Evolutionary conservation across 2,329 filamentous ascomycete genomes (phyloP).

Genomic region (Fusarium penzigii): DNA sequence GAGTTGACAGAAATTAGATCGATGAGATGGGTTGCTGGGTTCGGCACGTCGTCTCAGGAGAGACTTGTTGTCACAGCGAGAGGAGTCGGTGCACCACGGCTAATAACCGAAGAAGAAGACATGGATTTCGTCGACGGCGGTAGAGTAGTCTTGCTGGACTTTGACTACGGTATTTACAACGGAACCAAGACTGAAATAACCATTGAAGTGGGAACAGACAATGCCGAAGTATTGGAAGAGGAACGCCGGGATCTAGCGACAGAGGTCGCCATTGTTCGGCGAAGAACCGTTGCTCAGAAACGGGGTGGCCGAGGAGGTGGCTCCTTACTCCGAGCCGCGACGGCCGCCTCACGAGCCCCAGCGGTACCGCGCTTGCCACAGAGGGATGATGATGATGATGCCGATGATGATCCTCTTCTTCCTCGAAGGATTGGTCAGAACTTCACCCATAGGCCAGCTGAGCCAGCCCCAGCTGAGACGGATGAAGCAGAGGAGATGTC

Average conservation of each 20-base stretch:
- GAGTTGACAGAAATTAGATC: slow-evolving; percentile 67
- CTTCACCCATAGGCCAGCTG: slow-evolving; percentile 17
- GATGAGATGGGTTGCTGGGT: slow-evolving; percentile 70
- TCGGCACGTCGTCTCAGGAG: slow-evolving; percentile 51
- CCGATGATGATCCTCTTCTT: slow-evolving; percentile 53
- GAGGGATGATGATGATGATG: slow-evolving; percentile 31
- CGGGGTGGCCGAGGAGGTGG: slow-evolving; percentile 46
- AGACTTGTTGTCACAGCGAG: slow-evolving; percentile 71
- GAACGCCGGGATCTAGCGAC: slow-evolving; percentile 73
- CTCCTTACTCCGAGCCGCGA: slow-evolving; percentile 50
- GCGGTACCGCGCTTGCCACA: slow-evolving; percentile 19
- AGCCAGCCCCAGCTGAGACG: slow-evolving; percentile 32
- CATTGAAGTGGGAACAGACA: slow-evolving; percentile 72
- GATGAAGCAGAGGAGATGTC: slow-evolving; percentile 49
- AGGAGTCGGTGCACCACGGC: slow-evolving; percentile 61
- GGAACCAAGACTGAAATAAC: slow-evolving; percentile 60
- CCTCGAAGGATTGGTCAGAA: slow-evolving; percentile 48
- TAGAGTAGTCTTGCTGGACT: slow-evolving; percentile 71
- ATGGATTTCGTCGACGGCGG: slow-evolving; percentile 79
- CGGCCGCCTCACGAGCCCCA: slow-evolving; percentile 38
- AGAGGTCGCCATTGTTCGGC: slow-evolving; percentile 76
- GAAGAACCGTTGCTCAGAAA: slow-evolving; percentile 69
- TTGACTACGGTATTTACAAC: slow-evolving; percentile 61
- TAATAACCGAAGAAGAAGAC: slow-evolving; percentile 67
- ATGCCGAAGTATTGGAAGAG: slow-evolving; percentile 71